These are phyloP conservation scores for Phalaenopsis equestris DNA, from an alignment of 106 monocot genomes.

Conservation along the genomic window DNA sequence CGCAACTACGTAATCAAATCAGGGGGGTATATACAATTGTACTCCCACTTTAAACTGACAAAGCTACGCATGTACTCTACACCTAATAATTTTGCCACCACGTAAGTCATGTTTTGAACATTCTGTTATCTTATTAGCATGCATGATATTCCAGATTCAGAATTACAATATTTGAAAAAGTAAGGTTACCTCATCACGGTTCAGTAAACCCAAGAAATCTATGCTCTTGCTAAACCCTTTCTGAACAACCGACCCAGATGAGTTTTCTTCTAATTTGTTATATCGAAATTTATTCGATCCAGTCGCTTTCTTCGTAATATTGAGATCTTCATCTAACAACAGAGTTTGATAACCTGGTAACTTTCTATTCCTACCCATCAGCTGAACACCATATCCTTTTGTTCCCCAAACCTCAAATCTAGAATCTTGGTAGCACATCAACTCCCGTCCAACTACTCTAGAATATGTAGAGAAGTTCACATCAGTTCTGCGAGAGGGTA, in stretches of 20 bases:
- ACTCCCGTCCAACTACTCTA: constrained; percentile 62
- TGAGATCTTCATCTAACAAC: constrained; percentile 19
- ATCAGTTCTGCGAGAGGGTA: constrained; percentile 76
- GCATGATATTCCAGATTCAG: too few relatives aligned
- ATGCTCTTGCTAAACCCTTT: constrained; percentile 32
- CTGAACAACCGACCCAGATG: constrained; percentile 13
- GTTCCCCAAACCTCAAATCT: constrained; percentile 89
- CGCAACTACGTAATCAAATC: too few relatives aligned
- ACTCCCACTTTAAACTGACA: too few relatives aligned
- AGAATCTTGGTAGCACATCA: constrained; percentile 74
- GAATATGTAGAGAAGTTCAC: constrained; percentile 90
- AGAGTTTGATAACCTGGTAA: constrained; percentile 53
- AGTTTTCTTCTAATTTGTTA: constrained; percentile 16
- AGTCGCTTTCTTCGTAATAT: constrained; percentile 16
- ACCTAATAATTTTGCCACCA: too few relatives aligned
- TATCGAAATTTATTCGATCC: constrained; percentile 2
- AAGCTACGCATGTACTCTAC: too few relatives aligned
- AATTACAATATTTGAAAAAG: background rate
- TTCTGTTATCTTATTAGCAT: too few relatives aligned
- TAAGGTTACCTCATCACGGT: constrained; percentile 61
- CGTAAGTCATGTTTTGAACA: too few relatives aligned
- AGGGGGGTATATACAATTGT: too few relatives aligned
- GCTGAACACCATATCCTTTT: constrained; percentile 61
- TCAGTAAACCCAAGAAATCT: constrained; percentile 55
- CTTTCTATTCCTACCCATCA: constrained; percentile 54